Base-by-base conservation (phyloP, 371 early-diverging fungal genomes). In the Mucor racemosus region DNA sequence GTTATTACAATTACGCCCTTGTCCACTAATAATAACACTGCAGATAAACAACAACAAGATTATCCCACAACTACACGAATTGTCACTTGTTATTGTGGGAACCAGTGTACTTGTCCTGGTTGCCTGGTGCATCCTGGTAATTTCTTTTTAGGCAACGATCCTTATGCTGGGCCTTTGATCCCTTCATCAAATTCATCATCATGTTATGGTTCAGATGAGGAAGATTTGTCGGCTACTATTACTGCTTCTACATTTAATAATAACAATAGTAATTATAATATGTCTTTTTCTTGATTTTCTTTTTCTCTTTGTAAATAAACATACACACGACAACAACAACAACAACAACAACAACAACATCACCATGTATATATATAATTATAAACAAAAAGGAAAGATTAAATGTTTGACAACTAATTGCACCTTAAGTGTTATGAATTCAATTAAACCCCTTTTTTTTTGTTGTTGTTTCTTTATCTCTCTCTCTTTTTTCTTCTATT, bases 301-400 rank as follows among this genome's bases (percentile, higher is more conserved):
- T 72, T 86, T 82, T 69, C 94, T 97, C 75, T 88, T 89, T 71
- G 77, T 84, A 63, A 80, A 76, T 62, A 91, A 76, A 89, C 96
- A 21, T 50, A 48, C 14, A 50, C 19, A 50, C 50, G 21, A 50
- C 50, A 17, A 21, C 50, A 50, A 21, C 50, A 31, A 3, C 26
- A 26, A 26, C 26, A 31, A 3, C 26, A 26, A 26, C 26, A 26
- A 26, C 26, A 26, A 26, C 26, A 26, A 26, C 26, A 19, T 21
- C 55, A 41, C 42, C 34, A 15, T 61, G 61, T 61, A 59, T 39
- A 61, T 61, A 61, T 17, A 61, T 19, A 19, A 26, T 26, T 26
- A 26, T 26, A 26, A 26, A 26, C 26, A 26, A 3, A 7, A 50
- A 50, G 38, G 38, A 38, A 38, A 38, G 5, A 21, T 21, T 21